phyloP scores from a whole-genome alignment of 1,284 basidiomycete species.

The Pholiota adiposa region DNA sequence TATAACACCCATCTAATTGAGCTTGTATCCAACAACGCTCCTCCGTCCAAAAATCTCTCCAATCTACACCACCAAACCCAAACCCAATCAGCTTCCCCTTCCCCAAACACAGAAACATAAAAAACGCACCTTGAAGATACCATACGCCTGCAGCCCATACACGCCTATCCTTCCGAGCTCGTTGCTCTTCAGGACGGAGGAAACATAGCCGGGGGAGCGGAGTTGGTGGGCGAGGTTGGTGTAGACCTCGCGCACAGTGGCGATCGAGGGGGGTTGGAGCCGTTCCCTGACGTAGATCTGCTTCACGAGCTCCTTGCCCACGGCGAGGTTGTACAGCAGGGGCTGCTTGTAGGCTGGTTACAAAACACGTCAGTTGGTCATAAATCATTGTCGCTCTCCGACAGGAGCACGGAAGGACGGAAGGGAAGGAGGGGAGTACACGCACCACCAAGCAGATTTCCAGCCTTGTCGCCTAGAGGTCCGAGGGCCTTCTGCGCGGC shows the following conservation, averaged over 20 bases:
- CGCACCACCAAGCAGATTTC: constrained; percentile 69
- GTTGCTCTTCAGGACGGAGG: constrained; percentile 69
- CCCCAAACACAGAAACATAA: neutral
- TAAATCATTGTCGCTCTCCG: no score
- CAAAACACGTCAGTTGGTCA: neutral
- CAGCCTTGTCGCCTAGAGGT: constrained; percentile 63
- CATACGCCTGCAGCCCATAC: constrained; percentile 89
- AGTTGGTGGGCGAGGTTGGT: constrained; percentile 74
- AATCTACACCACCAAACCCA: constrained; percentile 62
- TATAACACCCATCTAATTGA: no score
- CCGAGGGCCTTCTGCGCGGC: constrained; percentile 58
- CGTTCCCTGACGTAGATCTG: constrained; percentile 92
- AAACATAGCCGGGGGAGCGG: constrained; percentile 72
- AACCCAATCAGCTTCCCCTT: constrained; percentile 24
- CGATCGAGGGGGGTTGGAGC: constrained; percentile 80
- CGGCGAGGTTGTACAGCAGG: constrained; percentile 82
- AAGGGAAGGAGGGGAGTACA: no score
- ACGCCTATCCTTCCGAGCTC: constrained; percentile 81
- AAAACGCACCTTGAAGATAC: constrained; percentile 78
- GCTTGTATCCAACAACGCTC: constrained; percentile 81
- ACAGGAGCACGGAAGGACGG: no score
- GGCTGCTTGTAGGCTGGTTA: constrained; percentile 85
- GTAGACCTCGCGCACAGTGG: constrained; percentile 73
- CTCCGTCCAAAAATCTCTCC: constrained; percentile 91
- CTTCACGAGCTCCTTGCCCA: constrained; percentile 84